A percentile compares a stretch with the other conserved stretches of the same genome.
Evolutionary conservation across 1,284 basidiomycete genomes (phyloP).

Genomic region (Pyrrhoderma noxium): DNA sequence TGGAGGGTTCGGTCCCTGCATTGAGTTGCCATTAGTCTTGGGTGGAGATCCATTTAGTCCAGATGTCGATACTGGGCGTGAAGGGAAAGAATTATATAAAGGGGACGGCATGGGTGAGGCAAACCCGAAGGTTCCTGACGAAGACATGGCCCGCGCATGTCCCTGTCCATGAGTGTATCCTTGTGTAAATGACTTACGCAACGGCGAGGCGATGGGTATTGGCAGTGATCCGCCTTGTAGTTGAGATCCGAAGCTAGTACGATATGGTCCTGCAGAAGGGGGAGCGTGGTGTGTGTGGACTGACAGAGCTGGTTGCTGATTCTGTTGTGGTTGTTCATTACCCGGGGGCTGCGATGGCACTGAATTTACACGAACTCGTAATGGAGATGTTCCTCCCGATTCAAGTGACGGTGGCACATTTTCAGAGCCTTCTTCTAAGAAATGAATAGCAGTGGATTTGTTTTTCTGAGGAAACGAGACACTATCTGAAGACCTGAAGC

Average conservation of each 20-base stretch:
- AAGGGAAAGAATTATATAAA: conserved; percentile 41
- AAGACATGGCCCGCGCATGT: conserved; percentile 46
- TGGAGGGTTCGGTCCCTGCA: conserved; percentile 20
- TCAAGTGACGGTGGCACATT: neutral
- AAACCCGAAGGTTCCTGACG: conserved; percentile 43
- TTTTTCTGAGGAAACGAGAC: conserved; percentile 1
- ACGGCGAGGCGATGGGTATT: conserved; percentile 37
- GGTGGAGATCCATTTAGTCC: conserved; percentile 19
- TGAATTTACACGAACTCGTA: conserved; percentile 32
- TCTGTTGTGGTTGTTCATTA: conserved; percentile 12
- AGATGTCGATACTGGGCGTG: conserved; percentile 23
- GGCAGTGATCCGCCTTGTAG: conserved; percentile 25
- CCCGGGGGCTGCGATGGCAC: conserved; percentile 26
- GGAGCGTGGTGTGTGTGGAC: conserved; percentile 25
- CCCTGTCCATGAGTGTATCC: conserved; percentile 27
- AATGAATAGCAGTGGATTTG: conserved; percentile 8
- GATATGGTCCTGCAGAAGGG: conserved; percentile 35
- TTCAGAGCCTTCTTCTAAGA: neutral
- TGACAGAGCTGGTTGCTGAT: too few species aligned
- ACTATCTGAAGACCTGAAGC: neutral
- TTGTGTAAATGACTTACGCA: conserved; percentile 41
- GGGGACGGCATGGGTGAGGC: conserved; percentile 36
- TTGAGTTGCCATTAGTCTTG: conserved; percentile 22
- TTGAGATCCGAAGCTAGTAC: conserved; percentile 29
- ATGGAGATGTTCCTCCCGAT: conserved; percentile 19